Evolutionary conservation across 2,329 filamentous ascomycete species (phyloP).

Genomic region (Didymella segeticola): DNA sequence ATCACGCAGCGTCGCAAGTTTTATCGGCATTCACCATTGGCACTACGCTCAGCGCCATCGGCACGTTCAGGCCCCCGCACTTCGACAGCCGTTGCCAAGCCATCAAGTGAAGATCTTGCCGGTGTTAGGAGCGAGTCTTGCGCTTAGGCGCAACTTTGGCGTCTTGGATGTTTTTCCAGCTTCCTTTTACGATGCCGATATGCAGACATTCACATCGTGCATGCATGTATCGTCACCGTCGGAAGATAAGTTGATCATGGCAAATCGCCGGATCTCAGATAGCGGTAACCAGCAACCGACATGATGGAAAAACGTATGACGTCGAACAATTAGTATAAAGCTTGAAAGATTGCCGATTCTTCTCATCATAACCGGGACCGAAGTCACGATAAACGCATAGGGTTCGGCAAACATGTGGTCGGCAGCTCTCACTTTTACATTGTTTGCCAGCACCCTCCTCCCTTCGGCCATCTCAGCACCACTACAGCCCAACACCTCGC

Average conservation of each 20-base stretch:
- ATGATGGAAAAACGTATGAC: background rate
- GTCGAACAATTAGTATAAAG: background rate
- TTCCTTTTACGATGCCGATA: conserved; percentile 26
- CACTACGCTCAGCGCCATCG: conserved; percentile 2
- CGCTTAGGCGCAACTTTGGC: conserved; percentile 7
- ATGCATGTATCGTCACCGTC: conserved; percentile 20
- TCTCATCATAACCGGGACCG: background rate
- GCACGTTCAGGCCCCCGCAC: conserved; percentile 7
- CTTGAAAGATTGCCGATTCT: background rate
- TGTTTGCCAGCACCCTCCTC: conserved; percentile 15
- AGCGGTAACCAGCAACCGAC: conserved; percentile 12
- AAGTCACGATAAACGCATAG: background rate
- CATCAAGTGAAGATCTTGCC: conserved; percentile 3
- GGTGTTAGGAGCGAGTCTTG: background rate
- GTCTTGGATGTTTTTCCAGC: conserved; percentile 20
- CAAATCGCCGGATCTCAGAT: conserved; percentile 11
- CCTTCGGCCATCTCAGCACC: conserved; percentile 18
- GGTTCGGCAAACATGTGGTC: conserved; percentile 18
- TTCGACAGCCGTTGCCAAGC: conserved; percentile 9
- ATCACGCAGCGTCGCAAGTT: too few relatives aligned
- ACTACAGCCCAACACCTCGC: conserved; percentile 21
- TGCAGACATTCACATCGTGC: conserved; percentile 11
- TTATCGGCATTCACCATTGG: background rate
- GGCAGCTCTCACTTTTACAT: background rate
- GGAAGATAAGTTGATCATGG: conserved; percentile 7